Base-by-base conservation (phyloP, 2,329 filamentous ascomycete species). In the Raffaelea ambrosiae region DNA sequence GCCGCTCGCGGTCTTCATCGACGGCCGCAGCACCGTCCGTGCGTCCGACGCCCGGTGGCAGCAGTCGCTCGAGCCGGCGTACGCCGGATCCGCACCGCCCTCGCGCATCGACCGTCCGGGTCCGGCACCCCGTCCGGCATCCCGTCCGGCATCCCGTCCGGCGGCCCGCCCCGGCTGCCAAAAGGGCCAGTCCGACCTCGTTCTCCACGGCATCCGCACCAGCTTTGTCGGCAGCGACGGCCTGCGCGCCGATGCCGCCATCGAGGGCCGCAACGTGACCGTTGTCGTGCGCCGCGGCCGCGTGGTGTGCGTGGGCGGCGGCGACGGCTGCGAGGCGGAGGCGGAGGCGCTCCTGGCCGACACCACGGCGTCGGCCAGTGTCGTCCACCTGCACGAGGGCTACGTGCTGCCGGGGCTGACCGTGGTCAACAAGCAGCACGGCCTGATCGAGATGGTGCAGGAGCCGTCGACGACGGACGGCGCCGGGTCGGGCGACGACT, bases 401-500 rank as follows among this genome's bases (percentile, higher is more conserved):
- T 60, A 76, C 51, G 54, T 76, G 33, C 64, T 70, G 8, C 70
- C 74, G 3, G 67, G 73, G 0, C 57, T 79, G 29, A 75, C 69
- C n/a, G 68, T 71, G 3, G 63, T 78, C 31, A 68, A 72, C 4
- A 63, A 64, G 5, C 56, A 59, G 8, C 64, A 79, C 2, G 76
- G 76, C 1, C 60, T 79, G 4, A 58, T 62, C 11, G 76, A 79
- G 54, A 77, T 79, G 38, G 56, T 60, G 19, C 61, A 58, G 1
- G 70, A 73, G 44, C 51, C 55, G 1, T 60, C 58, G 20, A 76
- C 76, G 0, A 63, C 67, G 3, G 74, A 79, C 54, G 76, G 76
- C 14, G 48, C 51, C 4, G 61, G 58, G 26, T 44, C 51, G 3
- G 48, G 54, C 18, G 53, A n/a, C n/a, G n/a, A 65, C 41, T 55